Base-by-base conservation (phyloP, 371 early-diverging fungal genomes). In the Chytridium lagenaria region DNA sequence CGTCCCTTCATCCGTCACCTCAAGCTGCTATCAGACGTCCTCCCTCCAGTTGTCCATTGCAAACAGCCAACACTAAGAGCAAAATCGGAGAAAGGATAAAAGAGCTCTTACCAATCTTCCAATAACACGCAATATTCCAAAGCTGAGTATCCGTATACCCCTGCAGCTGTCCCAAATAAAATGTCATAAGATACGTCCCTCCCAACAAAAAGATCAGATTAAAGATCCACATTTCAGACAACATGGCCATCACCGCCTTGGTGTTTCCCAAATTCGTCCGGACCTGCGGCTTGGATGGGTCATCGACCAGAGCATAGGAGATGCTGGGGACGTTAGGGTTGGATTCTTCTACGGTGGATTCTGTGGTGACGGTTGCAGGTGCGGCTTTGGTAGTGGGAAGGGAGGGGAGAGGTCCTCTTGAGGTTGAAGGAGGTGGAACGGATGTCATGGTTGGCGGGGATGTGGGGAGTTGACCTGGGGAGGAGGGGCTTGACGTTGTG, bases 251-350 rank as follows among this genome's bases (percentile, higher is more conserved):
- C 65, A 83, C 74, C 49, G 81, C 64, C 33, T 69, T 74, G 59
- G 86, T 85, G 79, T 85, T 81, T 22, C 85, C 85, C 59, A 76
- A 68, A 75, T 81, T 85, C 22, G 83, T 85, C 16, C 82, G 70
- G 36, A 71, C 68, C 40, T 39, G 39, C n/a, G 67, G 31, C 38
- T 70, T 63, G 66, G n/a, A 38, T 0, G 37, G 7, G 51, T 79
- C 80, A 15, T 76, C 74, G 59, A 70, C 33, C 31, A 78, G 74
- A 22, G 83, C 83, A 57, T 76, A 80, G 16, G 80, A 77, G 30
- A 67, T 70, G 71, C 65, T 59, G 57, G 77, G 75, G 16, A 74
- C 74, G 68, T 75, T 72, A 50, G 74, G 65, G 39, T 67, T 59
- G 37, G 50, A n/a, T 15, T 37, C 15, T 19, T 12, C 40, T 5